These are phyloP conservation scores for Oryza punctata DNA, from an alignment of 176 grass and related monocot genomes.

Conservation along the genomic window DNA sequence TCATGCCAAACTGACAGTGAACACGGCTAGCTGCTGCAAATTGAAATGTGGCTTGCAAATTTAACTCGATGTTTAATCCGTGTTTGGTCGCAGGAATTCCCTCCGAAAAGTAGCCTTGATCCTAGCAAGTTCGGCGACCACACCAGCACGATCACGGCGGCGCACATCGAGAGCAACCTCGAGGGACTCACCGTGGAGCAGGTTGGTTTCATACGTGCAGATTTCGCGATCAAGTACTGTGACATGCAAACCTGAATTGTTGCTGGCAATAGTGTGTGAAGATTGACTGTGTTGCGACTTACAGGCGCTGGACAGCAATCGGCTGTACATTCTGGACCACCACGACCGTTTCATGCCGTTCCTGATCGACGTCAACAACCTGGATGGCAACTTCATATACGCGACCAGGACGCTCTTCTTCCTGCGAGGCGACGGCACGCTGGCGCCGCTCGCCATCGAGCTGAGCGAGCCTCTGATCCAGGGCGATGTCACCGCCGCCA, in stretches of 20 bases:
- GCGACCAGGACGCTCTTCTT: conserved; percentile 79
- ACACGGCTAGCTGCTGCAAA: too few species aligned
- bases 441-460: conserved; percentile 78
- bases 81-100: conserved; percentile 77
- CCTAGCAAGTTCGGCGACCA: conserved; percentile 74
- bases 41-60: too few species aligned
- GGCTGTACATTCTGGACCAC: conserved; percentile 85
- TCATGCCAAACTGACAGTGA: not conserved
- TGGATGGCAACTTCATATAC: conserved; percentile 67
- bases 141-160: conserved; percentile 73
- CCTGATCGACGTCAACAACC: conserved; percentile 62
- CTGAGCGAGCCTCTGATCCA: conserved; percentile 58
- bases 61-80: not conserved
- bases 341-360: conserved; percentile 88
- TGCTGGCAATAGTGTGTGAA: not conserved
- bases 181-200: conserved; percentile 59
- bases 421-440: conserved; percentile 54
- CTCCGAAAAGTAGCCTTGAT: conserved; percentile 74
- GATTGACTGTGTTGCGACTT: not conserved
- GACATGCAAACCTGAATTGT: not conserved
- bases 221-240: not conserved
- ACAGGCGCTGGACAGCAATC: conserved; percentile 58
- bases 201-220: conserved; percentile 5
- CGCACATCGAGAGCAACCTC: conserved; percentile 59
- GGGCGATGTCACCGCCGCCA: conserved; percentile 33